Evolutionary conservation across 192 early-diverging fungal species (phyloP).

Genomic region (Coemansia sp.): DNA sequence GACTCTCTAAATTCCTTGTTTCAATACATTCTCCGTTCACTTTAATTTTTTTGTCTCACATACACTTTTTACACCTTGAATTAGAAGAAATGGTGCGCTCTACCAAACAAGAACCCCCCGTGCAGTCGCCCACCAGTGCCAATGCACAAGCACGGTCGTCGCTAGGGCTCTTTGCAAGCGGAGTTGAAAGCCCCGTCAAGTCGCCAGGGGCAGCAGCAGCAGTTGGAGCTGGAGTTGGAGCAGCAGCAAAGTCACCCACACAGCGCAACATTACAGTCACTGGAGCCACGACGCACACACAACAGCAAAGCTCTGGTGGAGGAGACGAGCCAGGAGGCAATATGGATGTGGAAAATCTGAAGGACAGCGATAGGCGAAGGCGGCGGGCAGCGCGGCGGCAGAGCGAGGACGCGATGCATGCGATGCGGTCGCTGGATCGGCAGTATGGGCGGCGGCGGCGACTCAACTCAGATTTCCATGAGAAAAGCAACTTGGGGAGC

Average conservation of each 20-base stretch:
- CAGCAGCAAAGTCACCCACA: constrained; percentile 1
- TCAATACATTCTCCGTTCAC: not conserved
- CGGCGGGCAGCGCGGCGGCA: constrained; percentile 30
- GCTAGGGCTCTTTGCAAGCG: constrained; percentile 22
- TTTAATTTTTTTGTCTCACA: not conserved
- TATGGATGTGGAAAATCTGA: not conserved
- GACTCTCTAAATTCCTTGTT: too few relatives aligned
- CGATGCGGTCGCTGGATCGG: constrained; percentile 51
- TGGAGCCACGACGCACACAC: constrained; percentile 1
- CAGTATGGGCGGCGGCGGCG: constrained; percentile 53
- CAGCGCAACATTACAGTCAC: constrained; percentile 15
- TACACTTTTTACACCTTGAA: not conserved
- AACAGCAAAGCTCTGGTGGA: not conserved
- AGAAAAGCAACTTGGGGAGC: too few relatives aligned
- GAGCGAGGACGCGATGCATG: constrained; percentile 50
- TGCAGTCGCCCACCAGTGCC: not conserved
- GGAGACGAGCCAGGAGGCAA: not conserved
- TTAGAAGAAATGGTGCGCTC: not conserved
- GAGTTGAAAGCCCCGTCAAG: not conserved
- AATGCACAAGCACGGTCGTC: constrained; percentile 27
- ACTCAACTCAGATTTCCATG: constrained; percentile 40
- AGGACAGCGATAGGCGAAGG: constrained; percentile 14
- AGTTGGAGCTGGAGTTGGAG: not conserved
- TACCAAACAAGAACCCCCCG: not conserved
- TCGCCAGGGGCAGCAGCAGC: not conserved